phyloP scores from a whole-genome alignment of 805 yeast species.

The Myxozyma vanderwaltii region DNA sequence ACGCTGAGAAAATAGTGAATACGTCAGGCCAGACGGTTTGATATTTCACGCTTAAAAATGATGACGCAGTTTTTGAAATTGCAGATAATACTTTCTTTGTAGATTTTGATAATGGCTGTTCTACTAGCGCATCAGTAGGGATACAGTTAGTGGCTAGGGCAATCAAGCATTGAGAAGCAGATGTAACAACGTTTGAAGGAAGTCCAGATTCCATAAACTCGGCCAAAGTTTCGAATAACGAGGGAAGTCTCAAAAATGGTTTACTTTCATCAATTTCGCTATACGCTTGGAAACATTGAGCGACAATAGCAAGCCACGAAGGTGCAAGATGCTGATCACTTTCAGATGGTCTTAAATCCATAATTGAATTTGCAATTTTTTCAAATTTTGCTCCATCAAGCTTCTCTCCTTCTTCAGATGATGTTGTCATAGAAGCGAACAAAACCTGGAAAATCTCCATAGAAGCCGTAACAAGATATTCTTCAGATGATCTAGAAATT shows the following conservation, averaged over 20 bases:
- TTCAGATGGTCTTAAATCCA: conserved; percentile 76
- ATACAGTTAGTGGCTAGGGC: conserved; percentile 72
- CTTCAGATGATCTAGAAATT: conserved; percentile 80
- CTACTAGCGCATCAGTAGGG: conserved; percentile 59
- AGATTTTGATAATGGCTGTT: conserved; percentile 36
- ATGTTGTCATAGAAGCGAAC: conserved; percentile 59
- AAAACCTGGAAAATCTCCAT: conserved; percentile 82
- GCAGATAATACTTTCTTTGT: conserved; percentile 48
- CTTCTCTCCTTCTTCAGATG: conserved; percentile 46
- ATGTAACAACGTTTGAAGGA: conserved; percentile 59
- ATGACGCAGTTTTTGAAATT: conserved; percentile 38
- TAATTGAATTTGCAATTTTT: conserved; percentile 66
- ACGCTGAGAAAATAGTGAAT: conserved; percentile 64
- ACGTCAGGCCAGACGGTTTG: conserved; percentile 75
- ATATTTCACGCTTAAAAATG: conserved; percentile 52
- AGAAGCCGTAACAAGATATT: conserved; percentile 76
- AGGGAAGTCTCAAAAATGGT: conserved; percentile 60
- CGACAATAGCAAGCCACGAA: conserved; percentile 92
- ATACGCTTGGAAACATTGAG: conserved; percentile 70
- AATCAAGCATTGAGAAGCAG: conserved; percentile 85
- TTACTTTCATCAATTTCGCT: conserved; percentile 54
- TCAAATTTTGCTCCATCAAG: conserved; percentile 63
- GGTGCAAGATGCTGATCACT: conserved; percentile 87
- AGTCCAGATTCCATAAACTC: conserved; percentile 69
- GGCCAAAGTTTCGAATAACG: conserved; percentile 57